A percentile compares a stretch with the other conserved stretches of the same genome.
Evolutionary conservation across 78 protist species (phyloP).

Genomic region (Speleostelium caveatum): DNA sequence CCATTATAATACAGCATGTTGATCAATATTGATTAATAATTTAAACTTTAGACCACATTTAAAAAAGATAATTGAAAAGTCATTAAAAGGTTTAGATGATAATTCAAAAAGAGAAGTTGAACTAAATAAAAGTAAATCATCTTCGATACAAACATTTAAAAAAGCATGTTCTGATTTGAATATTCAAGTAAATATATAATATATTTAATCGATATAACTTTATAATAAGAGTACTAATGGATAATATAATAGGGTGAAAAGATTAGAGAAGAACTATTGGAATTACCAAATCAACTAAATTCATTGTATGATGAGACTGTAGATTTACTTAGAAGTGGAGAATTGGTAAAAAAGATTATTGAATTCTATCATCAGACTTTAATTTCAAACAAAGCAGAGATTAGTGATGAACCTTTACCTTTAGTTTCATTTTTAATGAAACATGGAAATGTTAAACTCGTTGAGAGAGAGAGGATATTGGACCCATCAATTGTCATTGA

Average conservation of each 20-base stretch:
- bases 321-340: neutral
- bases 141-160: constrained; percentile 20
- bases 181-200: neutral
- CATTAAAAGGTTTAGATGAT: constrained; percentile 36
- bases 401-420: constrained; percentile 2
- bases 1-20: neutral
- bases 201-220: neutral
- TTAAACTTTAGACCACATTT: constrained; percentile 51
- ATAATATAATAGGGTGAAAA: no score
- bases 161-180: constrained; percentile 60
- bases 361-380: constrained; percentile 22
- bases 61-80: constrained; percentile 46
- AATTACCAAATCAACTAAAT: constrained; percentile 34
- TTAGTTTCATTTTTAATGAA: constrained; percentile 10
- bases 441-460: constrained; percentile 63
- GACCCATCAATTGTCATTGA: constrained; percentile 5
- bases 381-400: constrained; percentile 3
- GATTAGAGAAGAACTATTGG: constrained; percentile 50
- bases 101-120: constrained; percentile 6
- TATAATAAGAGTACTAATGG: neutral
- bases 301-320: constrained; percentile 16
- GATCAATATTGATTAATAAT: no score
- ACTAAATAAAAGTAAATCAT: constrained; percentile 4
- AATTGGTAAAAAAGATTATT: neutral
- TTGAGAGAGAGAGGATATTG: constrained; percentile 52